Conservation (phyloP, 139 green algal species). For the Parachlorella kessleri region DNA sequence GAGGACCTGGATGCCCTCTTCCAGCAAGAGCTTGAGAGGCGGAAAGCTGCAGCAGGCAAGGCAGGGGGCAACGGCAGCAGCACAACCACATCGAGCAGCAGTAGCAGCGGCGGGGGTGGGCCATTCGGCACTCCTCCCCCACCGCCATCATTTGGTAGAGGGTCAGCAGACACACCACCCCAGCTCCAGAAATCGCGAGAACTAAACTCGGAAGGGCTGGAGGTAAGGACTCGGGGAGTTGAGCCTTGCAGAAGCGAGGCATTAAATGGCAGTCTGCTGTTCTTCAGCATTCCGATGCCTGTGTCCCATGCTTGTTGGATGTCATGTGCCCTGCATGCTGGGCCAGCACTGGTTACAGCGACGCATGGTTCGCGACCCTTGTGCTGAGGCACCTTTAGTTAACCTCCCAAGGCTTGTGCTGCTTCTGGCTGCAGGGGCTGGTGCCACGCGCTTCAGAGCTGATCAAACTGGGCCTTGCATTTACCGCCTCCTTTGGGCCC, state of each 20-base stretch:
- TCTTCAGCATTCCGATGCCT: no score
- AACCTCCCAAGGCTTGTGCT: constrained; percentile 37
- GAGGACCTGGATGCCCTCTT: constrained; percentile 62
- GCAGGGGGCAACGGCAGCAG: constrained; percentile 1
- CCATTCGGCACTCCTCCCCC: constrained; percentile 20
- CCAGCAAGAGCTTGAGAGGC: constrained; percentile 61
- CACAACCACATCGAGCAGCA: not conserved
- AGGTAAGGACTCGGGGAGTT: no score
- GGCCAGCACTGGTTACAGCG: not conserved
- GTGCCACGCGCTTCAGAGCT: constrained; percentile 62
- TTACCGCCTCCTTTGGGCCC: constrained; percentile 81
- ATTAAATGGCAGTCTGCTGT: no score
- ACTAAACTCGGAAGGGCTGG: constrained; percentile 70
- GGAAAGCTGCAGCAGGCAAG: constrained; percentile 25
- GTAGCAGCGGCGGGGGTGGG: not conserved
- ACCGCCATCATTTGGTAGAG: not conserved
- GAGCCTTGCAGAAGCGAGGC: no score
- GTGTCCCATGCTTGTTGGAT: no score
- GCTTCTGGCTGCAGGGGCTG: constrained; percentile 73
- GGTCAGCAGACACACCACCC: constrained; percentile 5
- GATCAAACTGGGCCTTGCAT: constrained; percentile 66
- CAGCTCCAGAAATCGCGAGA: constrained; percentile 50
- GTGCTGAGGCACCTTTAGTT: constrained; percentile 21
- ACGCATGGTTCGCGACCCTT: not conserved
- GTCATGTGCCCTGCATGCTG: not conserved